Conservation (phyloP, 2,329 filamentous ascomycete species). For the Talaromyces verruculosus region DNA sequence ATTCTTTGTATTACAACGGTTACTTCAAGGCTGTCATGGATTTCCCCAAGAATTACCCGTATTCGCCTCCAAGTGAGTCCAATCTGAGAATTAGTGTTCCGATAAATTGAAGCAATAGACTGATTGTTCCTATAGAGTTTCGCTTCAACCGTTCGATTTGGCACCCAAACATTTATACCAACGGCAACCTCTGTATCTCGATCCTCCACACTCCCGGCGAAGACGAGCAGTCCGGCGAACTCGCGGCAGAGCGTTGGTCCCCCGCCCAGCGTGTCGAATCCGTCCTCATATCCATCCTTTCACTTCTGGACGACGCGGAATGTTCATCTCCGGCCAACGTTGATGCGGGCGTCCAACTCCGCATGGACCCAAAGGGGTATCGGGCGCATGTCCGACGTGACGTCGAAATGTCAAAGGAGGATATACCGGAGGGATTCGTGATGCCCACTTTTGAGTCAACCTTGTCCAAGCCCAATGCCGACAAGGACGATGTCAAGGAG, state of each 20-base stretch:
- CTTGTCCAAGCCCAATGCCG: slow-evolving; percentile 46
- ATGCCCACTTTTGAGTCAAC: slow-evolving; percentile 68
- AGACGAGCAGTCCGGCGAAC: slow-evolving; percentile 87
- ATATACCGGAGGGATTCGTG: slow-evolving; percentile 74
- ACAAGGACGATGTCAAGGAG: slow-evolving; percentile 58
- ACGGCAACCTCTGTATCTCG: slow-evolving; percentile 91
- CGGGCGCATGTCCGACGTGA: slow-evolving; percentile 67
- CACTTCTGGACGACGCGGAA: slow-evolving; percentile 90
- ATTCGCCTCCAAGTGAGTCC: slow-evolving; percentile 67
- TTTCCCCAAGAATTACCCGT: slow-evolving; percentile 87
- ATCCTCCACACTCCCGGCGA: slow-evolving; percentile 92
- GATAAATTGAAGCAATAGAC: neutral
- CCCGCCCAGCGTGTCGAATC: slow-evolving; percentile 93
- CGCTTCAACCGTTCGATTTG: slow-evolving; percentile 76
- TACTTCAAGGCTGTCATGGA: slow-evolving; percentile 90
- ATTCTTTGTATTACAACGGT: slow-evolving; percentile 87
- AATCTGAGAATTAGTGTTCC: neutral
- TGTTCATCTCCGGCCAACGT: slow-evolving; percentile 93
- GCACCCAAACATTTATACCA: slow-evolving; percentile 91
- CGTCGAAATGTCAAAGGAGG: slow-evolving; percentile 70
- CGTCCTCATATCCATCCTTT: slow-evolving; percentile 86
- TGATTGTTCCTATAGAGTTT: slow-evolving; percentile 60
- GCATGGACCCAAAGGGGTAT: slow-evolving; percentile 70
- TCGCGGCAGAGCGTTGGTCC: slow-evolving; percentile 88
- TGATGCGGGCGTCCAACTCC: slow-evolving; percentile 82